Base-by-base conservation (phyloP, 1,139 yeast species). In the Blastobotrys petasosporus region DNA sequence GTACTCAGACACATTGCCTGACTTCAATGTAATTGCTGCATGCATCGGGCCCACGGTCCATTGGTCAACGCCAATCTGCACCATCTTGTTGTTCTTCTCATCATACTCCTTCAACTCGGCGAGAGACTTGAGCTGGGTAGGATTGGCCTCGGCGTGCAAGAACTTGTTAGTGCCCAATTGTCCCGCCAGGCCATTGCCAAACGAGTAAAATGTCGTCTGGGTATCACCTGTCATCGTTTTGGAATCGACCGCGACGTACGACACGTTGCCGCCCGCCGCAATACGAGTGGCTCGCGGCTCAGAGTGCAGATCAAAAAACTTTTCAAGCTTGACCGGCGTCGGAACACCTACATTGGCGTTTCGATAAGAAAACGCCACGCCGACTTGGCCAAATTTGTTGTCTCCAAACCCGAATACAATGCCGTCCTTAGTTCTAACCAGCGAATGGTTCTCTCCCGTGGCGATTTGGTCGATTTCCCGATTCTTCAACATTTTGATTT, bases 181-280 rank as follows among this genome's bases (percentile, higher is more conserved):
- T n/a, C 97, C 98, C 56, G 76, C 75, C 44, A 84, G 65, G 3
- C 97, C 96, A 57, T 80, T 80, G 20, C 98, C 98, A 67, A 88
- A 82, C 4, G 87, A 73, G 54, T 57, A 65, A 12, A 37, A 55
- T 49, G 58, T 33, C 63, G 37, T 63, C 41, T 16, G n/a, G 4
- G 25, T 17, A 15, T 57, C 53, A 20, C 50, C 52, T 32, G 41
- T 35, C 41, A 48, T 41, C 20, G 42, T 52, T 25, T 42, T 46
- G 10, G 57, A 53, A 28, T 49, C 46, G 11, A 61, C 53, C 3
- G 62, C 52, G 38, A 66, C 57, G 64, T 74, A 86, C 0, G 92
- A 75, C 0, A 90, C 74, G 33, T 78, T 79, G 28, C 82, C 82
- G 31, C 85, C 80, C 11, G 95, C 92, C 20, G 73, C 75, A 5